phyloP scores from a whole-genome alignment of 805 yeast species.

The Torulaspora gathmanii region DNA sequence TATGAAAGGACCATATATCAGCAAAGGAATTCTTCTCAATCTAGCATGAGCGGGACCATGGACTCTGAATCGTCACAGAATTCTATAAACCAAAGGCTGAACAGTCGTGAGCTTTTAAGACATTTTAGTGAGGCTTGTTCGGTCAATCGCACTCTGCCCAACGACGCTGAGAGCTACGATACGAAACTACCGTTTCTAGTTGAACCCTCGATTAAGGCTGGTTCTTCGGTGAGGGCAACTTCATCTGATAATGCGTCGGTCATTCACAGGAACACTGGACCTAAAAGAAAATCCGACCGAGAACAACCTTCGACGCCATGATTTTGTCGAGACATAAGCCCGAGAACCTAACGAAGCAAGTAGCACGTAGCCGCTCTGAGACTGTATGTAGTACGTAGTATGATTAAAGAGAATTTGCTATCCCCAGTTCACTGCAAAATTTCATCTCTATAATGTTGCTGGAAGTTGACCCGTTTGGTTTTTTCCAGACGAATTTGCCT shows the following conservation, averaged over 20 bases:
- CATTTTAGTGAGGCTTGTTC: slow-evolving; percentile 30
- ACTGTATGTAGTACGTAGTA: not conserved
- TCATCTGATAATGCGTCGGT: slow-evolving; percentile 16
- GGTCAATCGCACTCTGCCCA: slow-evolving; percentile 11
- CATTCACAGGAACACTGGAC: slow-evolving; percentile 14
- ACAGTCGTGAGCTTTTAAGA: slow-evolving; percentile 29
- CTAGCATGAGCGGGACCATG: slow-evolving; percentile 12
- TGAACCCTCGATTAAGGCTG: slow-evolving; percentile 6
- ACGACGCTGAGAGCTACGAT: slow-evolving; percentile 14
- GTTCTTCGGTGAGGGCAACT: slow-evolving; percentile 3
- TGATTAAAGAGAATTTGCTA: too few species aligned
- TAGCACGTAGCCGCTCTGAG: too few species aligned
- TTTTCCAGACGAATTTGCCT: slow-evolving; percentile 47
- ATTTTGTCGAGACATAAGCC: not conserved
- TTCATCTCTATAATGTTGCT: slow-evolving; percentile 79
- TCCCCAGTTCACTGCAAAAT: slow-evolving; percentile 39
- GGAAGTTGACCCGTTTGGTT: slow-evolving; percentile 65
- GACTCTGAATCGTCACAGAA: slow-evolving; percentile 22
- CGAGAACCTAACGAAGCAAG: not conserved
- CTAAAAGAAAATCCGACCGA: slow-evolving; percentile 8
- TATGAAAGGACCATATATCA: slow-evolving; percentile 5
- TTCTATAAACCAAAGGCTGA: slow-evolving; percentile 27
- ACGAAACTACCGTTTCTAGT: slow-evolving; percentile 13
- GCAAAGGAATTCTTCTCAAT: slow-evolving; percentile 9
- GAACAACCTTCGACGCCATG: not conserved